Base-by-base conservation (phyloP, 148 eudicot genomes). In the Cornus kousa region DNA sequence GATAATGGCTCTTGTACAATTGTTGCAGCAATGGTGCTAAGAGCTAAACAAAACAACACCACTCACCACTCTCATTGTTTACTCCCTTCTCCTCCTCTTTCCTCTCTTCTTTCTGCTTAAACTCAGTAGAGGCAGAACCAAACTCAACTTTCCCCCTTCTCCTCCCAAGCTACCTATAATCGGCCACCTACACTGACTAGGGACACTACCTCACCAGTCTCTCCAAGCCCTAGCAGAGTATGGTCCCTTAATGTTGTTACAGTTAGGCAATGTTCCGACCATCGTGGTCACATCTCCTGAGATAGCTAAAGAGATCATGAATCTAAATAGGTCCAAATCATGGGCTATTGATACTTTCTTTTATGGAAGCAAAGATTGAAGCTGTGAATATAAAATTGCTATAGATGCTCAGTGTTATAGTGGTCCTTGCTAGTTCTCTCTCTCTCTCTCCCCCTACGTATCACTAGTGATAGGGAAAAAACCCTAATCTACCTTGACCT, bases 121-220 rank as follows among this genome's bases (percentile, higher is more conserved):
- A 37, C 9, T 14, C 75, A 12, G 19, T 64, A 7, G 10, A 28
- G 24, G 16, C n/a, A 17, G 9, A 35, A n/a, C n/a, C n/a, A n/a
- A n/a, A n/a, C n/a, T n/a, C n/a, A n/a, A n/a, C n/a, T n/a, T n/a
- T n/a, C n/a, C n/a, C n/a, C n/a, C n/a, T n/a, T n/a, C n/a, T n/a
- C n/a, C n/a, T n/a, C n/a, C n/a, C n/a, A n/a, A n/a, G 76, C 76
- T 74, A 6, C 76, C 76, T 1, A 20, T 74, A 17, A 74, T 74
- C 22, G 67, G 67, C 2, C 67, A 74, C 67, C 46, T 57, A 13
- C 67, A 59, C 67, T 67, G 28, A 5, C 76, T 74, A 0, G 76
- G 76, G 9, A 17, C 8, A 31, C 67, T 55, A 9, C 76, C 76
- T 33, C 76, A 74, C 67, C 7, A 16, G 11, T 74, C 76, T 17